Conservation (phyloP, 1,139 yeast genomes). For the Taphrina communis region DNA sequence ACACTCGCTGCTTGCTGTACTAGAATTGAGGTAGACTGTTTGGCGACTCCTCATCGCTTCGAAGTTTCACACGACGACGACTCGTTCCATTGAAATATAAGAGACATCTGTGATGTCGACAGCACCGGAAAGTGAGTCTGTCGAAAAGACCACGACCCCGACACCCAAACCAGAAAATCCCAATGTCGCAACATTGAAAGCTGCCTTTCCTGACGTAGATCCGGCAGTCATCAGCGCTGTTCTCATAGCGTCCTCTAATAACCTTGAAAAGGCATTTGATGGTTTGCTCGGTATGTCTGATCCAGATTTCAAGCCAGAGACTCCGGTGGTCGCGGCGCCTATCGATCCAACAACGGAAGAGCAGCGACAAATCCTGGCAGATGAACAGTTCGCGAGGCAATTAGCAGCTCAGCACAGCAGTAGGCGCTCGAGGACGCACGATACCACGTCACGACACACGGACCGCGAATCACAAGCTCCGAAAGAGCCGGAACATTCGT, state of each 20-base stretch:
- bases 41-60: no score
- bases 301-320: slow-evolving; percentile 71
- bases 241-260: slow-evolving; percentile 81
- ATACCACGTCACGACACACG: slow-evolving; percentile 48
- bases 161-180: slow-evolving; percentile 33
- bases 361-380: slow-evolving; percentile 65
- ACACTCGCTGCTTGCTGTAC: no score
- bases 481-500: slow-evolving; percentile 60
- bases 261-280: slow-evolving; percentile 82
- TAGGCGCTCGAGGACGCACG: slow-evolving; percentile 47
- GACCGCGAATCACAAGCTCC: slow-evolving; percentile 16
- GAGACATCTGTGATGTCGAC: neutral
- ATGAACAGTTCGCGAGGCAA: slow-evolving; percentile 81
- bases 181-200: slow-evolving; percentile 52
- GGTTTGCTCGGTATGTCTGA: slow-evolving; percentile 82
- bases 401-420: slow-evolving; percentile 72
- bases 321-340: slow-evolving; percentile 53
- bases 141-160: slow-evolving; percentile 6
- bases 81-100: no score
- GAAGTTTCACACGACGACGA: no score
- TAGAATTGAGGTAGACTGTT: no score
- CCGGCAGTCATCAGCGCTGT: slow-evolving; percentile 75
- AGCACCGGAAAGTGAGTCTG: neutral
- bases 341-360: slow-evolving; percentile 48
- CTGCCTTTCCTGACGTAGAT: slow-evolving; percentile 82